Evolutionary conservation across 23 red algal species (phyloP).

Genomic region (Gracilariopsis chorda): DNA sequence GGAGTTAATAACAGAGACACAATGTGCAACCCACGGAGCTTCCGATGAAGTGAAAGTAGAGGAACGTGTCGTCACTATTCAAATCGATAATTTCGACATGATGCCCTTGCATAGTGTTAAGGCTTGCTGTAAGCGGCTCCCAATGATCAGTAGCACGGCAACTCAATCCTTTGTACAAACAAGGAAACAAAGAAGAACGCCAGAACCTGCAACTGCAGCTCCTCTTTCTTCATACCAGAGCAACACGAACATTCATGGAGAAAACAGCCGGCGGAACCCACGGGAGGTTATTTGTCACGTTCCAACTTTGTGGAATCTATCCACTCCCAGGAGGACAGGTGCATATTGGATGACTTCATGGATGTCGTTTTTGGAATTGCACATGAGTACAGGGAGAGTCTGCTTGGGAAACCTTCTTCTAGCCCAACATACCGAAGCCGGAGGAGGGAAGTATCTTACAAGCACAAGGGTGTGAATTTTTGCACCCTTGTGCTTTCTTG

Average conservation of each 20-base stretch:
- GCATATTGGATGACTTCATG: neutral
- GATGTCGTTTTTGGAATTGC: neutral
- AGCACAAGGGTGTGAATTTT: constrained; percentile 2
- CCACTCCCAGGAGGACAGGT: neutral
- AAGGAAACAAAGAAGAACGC: neutral
- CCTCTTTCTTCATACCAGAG: neutral
- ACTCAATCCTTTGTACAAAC: neutral
- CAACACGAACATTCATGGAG: neutral
- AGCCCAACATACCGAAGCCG: neutral
- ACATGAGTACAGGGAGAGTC: neutral
- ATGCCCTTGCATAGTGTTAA: neutral
- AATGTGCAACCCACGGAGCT: neutral
- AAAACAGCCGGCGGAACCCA: neutral
- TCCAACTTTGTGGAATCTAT: neutral
- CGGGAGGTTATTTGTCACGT: neutral
- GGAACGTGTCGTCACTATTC: neutral
- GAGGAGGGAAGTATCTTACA: neutral
- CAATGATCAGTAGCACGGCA: neutral
- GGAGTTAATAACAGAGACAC: neutral
- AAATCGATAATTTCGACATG: constrained; percentile 15
- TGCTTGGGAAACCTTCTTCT: neutral
- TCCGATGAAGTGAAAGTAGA: neutral
- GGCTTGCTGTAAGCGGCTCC: neutral
- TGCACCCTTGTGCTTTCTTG: neutral
- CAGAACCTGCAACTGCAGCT: no score